Conservation (phyloP, 1,284 basidiomycete genomes). For the Porodaedalea pini region DNA sequence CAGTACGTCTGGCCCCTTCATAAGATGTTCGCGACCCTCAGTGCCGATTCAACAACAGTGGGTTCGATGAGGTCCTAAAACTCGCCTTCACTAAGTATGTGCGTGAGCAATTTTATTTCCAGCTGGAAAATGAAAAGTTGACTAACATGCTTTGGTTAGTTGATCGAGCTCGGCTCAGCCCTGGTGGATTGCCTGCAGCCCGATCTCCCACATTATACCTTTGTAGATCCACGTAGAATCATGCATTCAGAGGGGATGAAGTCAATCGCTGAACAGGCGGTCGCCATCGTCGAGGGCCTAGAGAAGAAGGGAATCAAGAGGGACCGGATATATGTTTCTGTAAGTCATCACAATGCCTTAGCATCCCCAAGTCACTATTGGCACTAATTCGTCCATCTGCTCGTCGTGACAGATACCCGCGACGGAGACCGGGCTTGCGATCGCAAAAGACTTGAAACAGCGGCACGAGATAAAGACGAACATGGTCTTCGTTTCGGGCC, state of each 20-base stretch:
- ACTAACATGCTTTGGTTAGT: constrained; percentile 31
- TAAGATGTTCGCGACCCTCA: background rate
- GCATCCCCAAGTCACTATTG: background rate
- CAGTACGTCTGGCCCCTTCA: constrained; percentile 30
- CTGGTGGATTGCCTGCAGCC: constrained; percentile 42
- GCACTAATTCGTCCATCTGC: background rate
- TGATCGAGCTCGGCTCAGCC: constrained; percentile 47
- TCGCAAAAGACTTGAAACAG: constrained; percentile 39
- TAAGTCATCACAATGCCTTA: constrained; percentile 32
- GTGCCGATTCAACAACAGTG: background rate
- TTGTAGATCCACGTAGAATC: constrained; percentile 41
- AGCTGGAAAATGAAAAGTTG: background rate
- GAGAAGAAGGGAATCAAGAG: constrained; percentile 36
- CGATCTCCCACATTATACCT: constrained; percentile 42
- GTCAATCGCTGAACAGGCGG: constrained; percentile 43
- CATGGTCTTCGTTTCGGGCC: constrained; percentile 46
- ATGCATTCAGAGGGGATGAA: constrained; percentile 26
- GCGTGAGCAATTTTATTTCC: constrained; percentile 6
- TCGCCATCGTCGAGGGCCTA: constrained; percentile 39
- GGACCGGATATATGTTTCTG: constrained; percentile 47
- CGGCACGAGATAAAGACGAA: constrained; percentile 45
- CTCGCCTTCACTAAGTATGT: constrained; percentile 11
- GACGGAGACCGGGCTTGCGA: constrained; percentile 49
- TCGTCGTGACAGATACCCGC: constrained; percentile 47
- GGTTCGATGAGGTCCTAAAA: constrained; percentile 5